Conservation (phyloP, 768 basidiomycete species). For the Rubroboletus satanas region DNA sequence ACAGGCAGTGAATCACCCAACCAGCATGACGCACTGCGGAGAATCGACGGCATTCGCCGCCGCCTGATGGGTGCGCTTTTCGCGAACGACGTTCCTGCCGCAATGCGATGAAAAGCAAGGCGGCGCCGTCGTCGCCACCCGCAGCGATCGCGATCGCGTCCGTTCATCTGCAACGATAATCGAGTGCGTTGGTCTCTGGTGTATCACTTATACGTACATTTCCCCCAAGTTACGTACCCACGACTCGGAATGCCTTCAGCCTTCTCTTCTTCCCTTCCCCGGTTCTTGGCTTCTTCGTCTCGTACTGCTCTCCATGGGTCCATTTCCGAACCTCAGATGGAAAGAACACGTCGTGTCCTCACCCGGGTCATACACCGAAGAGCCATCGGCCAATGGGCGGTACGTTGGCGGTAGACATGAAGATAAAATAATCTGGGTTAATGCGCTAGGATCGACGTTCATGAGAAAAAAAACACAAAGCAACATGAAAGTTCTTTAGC, state of each 20-base stretch:
- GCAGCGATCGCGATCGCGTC: slow-evolving; percentile 9
- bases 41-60: slow-evolving; percentile 7
- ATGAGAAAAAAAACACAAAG: background rate
- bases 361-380: background rate
- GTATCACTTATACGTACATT: slow-evolving; percentile 11
- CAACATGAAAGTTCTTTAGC: slow-evolving; percentile 10
- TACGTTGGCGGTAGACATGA: background rate
- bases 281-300: background rate
- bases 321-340: background rate
- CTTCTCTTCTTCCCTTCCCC: slow-evolving; percentile 7
- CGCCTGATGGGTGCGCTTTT: background rate
- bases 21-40: slow-evolving; percentile 4
- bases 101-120: background rate
- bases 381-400: background rate
- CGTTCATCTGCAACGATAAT: background rate
- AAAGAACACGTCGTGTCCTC: background rate
- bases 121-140: slow-evolving; percentile 1
- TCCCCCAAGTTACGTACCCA: slow-evolving; percentile 15
- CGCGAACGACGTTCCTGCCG: background rate
- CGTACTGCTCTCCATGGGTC: background rate
- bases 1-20: slow-evolving; percentile 10
- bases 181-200: no score
- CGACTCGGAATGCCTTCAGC: background rate
- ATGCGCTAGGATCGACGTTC: slow-evolving; percentile 6
- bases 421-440: slow-evolving; percentile 4